Base-by-base conservation (phyloP, 306 rosid species). In the Quillaja saponaria region DNA sequence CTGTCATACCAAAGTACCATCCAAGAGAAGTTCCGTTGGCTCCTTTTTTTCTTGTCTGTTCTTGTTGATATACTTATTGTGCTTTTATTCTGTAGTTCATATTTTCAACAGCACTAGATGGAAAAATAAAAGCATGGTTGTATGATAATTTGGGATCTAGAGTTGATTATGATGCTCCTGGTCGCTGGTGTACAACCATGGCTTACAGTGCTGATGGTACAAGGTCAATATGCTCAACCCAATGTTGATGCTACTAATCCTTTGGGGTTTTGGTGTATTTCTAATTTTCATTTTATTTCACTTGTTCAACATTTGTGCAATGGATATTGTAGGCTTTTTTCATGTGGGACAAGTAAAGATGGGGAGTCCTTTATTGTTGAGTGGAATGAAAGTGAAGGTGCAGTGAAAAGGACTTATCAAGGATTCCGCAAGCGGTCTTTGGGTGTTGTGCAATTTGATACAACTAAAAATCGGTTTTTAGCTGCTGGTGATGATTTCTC, bases 341-440 rank as follows among this genome's bases (percentile, higher is more conserved):
- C 99, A 49, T 92, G 99, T 35, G 99, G 99, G 55, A 92, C 99
- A 35, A 86, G 89, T 76, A 86, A 86, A 76, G 99, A 86, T 0
- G 99, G 99, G 38, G 94, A 86, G 34, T 92, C 99, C n/a, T 82
- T 80, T 59, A 86, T 92, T 76, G 99, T 86, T 75, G 96, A 92
- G 75, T 92, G 96, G 96, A 92, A 92, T 74, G 96, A 89, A 75
- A 84, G 90, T 69, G 99, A 89, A 81, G 96, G 96, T 50, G 95
- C 90, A 19, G 92, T 92, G 34, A 86, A 88, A 78, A 84, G 95
- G 55, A 83, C 91, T 58, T 92, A 92, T 55, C 95, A 84, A 76
- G 99, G 99, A 64, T 85, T 92, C 76, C 95, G 92, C 61, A 89
- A 92, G 61, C 95, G 90, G 17, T 92, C 96, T 65, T 57, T 68